Base-by-base conservation (phyloP, 257 asterid genomes). In the Lavandula angustifolia region DNA sequence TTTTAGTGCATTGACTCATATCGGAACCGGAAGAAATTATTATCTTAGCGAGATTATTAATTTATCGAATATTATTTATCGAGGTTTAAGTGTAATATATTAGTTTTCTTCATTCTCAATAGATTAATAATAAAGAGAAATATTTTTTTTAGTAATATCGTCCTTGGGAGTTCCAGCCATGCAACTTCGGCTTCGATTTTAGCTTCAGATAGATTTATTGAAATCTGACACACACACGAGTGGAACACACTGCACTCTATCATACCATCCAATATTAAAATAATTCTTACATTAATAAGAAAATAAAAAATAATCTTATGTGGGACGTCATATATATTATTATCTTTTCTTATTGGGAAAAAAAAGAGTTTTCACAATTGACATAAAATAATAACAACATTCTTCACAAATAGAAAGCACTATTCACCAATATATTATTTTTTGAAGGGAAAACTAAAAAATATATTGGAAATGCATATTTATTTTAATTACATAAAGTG, bases 191-290 rank as follows among this genome's bases (percentile, higher is more conserved):
- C 78, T 73, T 80, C 78, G 78, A 68, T 78, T 79, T 74, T 72
- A 73, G 74, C 75, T 72, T 72, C 86, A 37, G 68, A 68, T 67
- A 61, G 72, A 62, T 56, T 75, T 67, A 71, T 73, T 69, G 59
- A 76, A 63, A 78, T 71, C 89, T 85, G 85, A 85, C 94, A 83
- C 82, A 83, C 82, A 74, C 94, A 81, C 91, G 95, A 84, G 87
- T 73, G 92, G 71, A 50, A 60, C 4, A 55, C 70, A 59, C 66
- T 74, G 73, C 58, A 67, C 69, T 75, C 62, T 46, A 67, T 56
- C 73, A 65, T 66, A 69, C 62, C 52, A 64, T 7, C 40, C 51
- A 32, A 6, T 33, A 9, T 33, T 16, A 9, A 35, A 27, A 31
- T 42, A 58, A 40, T 43, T 16, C 11, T 3, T 52, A 13, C 11